Evolutionary conservation across 2,329 filamentous ascomycete species (phyloP), one percentile per base, ranked within the genome.

Genomic region (Beauveria asiatica): DNA sequence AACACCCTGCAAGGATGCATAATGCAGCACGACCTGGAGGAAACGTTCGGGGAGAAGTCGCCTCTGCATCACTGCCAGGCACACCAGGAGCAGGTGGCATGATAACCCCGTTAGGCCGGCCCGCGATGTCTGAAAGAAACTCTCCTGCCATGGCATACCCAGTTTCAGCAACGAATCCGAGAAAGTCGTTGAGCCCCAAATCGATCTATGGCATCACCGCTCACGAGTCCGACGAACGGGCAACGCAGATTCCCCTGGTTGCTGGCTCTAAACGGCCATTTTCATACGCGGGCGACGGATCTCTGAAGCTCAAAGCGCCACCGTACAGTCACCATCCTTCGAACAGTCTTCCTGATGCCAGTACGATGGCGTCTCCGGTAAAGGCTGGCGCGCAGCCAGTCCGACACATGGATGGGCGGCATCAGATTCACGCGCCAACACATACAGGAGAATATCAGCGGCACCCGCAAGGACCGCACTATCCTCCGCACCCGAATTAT

Each of bases 261-360:
- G 65, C 70, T 27, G 67, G 71, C 10, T 61, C 66, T 30, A 74
- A 74, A 58, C 69, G 73, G 4, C 71, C 69, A 16, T 71, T 69
- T 53, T 60, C 57, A 13, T 54, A 54, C 17, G 17, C 57, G 3
- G 57, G 42, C 30, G 49, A 60, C 23, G 50, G 57, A 16, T 11
- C 19, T 30, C 48, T 52, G 39, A 49, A 61, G 19, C 30, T 46
- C 2, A 57, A 52, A 46, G 27, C 7, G 33, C 39, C 53, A 10
- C 48, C 23, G 3, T 48, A 53, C 9, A 37, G 49, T n/a, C 57
- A 54, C 25, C 57, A 59, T 17, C 42, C 57, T 8, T 60, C 57
- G 8, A 54, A 33, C n/a, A 60, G 57, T 19, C 57, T 60, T 41
- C 57, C 57, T 16, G 54, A 60, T 33, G 30, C 50, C 23, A 49